Evolutionary conservation across 805 yeast genomes (phyloP).

Genomic region (Teunomyces pallodes): DNA sequence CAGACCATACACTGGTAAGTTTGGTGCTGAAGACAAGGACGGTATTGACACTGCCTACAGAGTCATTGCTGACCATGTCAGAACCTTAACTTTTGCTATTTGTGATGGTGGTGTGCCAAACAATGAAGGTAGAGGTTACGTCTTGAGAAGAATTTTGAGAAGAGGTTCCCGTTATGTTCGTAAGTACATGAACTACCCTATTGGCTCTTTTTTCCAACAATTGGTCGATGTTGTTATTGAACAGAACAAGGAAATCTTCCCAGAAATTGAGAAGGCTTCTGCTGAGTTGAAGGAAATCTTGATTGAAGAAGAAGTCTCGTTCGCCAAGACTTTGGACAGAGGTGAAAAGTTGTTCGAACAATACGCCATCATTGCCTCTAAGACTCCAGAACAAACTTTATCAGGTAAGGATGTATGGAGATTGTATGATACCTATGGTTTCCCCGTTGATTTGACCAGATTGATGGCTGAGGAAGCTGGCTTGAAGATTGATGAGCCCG

Average conservation of each 20-base stretch:
- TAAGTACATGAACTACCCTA: slow-evolving; percentile 93
- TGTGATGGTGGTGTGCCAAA: slow-evolving; percentile 99
- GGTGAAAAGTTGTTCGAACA: slow-evolving; percentile 96
- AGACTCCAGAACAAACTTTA: slow-evolving; percentile 69
- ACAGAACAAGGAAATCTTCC: slow-evolving; percentile 86
- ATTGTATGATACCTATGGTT: slow-evolving; percentile 96
- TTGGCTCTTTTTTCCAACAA: slow-evolving; percentile 89
- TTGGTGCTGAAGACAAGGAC: slow-evolving; percentile 88
- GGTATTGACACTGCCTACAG: slow-evolving; percentile 98
- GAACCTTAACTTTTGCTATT: slow-evolving; percentile 93
- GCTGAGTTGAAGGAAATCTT: slow-evolving; percentile 82
- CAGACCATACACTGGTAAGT: slow-evolving; percentile 87
- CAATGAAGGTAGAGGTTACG: slow-evolving; percentile 99
- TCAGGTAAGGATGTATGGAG: slow-evolving; percentile 98
- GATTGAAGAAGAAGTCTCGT: slow-evolving; percentile 94
- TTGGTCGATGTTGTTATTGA: slow-evolving; percentile 90
- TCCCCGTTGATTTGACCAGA: slow-evolving; percentile 97
- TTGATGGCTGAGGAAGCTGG: slow-evolving; percentile 99
- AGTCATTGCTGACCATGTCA: slow-evolving; percentile 96
- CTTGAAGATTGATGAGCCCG: slow-evolving; percentile 85
- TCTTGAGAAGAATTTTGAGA: slow-evolving; percentile 91
- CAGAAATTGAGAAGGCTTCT: slow-evolving; percentile 76
- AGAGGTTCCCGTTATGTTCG: slow-evolving; percentile 97
- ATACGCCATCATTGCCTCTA: slow-evolving; percentile 80
- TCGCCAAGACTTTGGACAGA: slow-evolving; percentile 92